Base-by-base conservation (phyloP, 2,329 filamentous ascomycete species). In the Nigrospora sphaerica region DNA sequence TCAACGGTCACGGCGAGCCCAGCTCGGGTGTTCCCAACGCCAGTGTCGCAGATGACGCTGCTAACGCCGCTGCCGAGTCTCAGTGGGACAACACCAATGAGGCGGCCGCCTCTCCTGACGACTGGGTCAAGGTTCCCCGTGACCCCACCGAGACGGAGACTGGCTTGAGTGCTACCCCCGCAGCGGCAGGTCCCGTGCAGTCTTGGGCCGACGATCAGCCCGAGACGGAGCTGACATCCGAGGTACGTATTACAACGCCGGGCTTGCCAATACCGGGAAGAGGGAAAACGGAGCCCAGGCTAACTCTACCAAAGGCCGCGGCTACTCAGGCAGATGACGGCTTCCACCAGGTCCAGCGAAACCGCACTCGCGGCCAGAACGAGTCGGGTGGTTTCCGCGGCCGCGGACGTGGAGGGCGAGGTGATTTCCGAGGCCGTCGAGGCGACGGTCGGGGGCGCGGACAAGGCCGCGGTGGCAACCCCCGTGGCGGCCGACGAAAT, bases 141-240 rank as follows among this genome's bases (percentile, higher is more conserved):
- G 80, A 91, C 59, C 77, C 83, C 40, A 70, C 80, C 44, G 89
- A 95, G 72, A 84, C 85, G 6, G 87, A 93, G 51, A 80, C 75
- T 34, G 81, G 80, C 34, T 62, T 80, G 37, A 68, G 74, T 40
- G 79, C 80, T 23, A 81, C 78, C n/a, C 78, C 81, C 40, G 81
- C 79, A 7, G 69, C 71, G 10, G 65, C 70, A 35, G 61, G 68
- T 46, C 74, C 75, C 57, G 73, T 74, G 31, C 81, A 85, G 60
- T 89, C 83, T 57, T 95, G 88, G 88, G 88, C 88, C 23, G 89
- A 95, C 58, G 87, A 93, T 50, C 79, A 86, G 56, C 80, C 85
- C 16, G 79, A 82, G 49, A 65, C 63, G 46, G 63, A 28, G 5
- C 23, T 28, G 23, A 10, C 63, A 34, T 54, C 64, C 31, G 68